Evolutionary conservation across 805 yeast genomes (phyloP).

Genomic region (Candida vaughaniae): DNA sequence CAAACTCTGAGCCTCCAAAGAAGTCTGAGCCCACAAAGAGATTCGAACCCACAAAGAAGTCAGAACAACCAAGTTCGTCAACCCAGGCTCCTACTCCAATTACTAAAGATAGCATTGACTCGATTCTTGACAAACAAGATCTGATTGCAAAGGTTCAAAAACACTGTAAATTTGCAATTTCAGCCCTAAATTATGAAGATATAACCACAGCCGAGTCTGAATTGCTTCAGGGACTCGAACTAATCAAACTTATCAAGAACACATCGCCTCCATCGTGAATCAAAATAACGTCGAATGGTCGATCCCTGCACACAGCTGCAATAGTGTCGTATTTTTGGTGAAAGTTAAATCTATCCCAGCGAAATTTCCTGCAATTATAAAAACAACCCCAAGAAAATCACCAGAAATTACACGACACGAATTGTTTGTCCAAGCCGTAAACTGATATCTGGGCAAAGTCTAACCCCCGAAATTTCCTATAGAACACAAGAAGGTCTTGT

Average conservation of each 20-base stretch:
- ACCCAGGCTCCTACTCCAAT: constrained; percentile 10
- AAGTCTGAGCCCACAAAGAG: neutral
- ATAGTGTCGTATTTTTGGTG: too few species aligned
- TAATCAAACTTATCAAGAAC: constrained; percentile 24
- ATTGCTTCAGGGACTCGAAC: constrained; percentile 50
- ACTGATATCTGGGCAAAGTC: too few species aligned
- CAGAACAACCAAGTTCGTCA: neutral
- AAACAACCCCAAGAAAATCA: too few species aligned
- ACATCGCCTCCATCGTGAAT: too few species aligned
- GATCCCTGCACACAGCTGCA: too few species aligned
- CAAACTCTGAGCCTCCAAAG: neutral
- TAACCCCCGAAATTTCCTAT: too few species aligned
- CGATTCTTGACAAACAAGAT: constrained; percentile 55
- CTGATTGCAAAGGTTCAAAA: constrained; percentile 61
- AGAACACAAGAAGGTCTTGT: too few species aligned
- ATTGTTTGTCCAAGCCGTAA: too few species aligned
- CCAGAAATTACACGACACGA: too few species aligned
- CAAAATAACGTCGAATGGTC: neutral
- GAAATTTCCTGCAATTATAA: too few species aligned
- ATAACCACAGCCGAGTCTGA: constrained; percentile 65
- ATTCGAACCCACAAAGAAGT: neutral
- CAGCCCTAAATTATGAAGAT: constrained; percentile 79
- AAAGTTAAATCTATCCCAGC: too few species aligned
- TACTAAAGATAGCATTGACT: constrained; percentile 41
- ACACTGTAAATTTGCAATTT: constrained; percentile 70